Percentiles rank a stretch among this genome's conserved stretches.
These are phyloP conservation scores for Ascochyta clinopodiicola DNA, from an alignment of 2,329 filamentous ascomycete genomes.

Conservation along the genomic window DNA sequence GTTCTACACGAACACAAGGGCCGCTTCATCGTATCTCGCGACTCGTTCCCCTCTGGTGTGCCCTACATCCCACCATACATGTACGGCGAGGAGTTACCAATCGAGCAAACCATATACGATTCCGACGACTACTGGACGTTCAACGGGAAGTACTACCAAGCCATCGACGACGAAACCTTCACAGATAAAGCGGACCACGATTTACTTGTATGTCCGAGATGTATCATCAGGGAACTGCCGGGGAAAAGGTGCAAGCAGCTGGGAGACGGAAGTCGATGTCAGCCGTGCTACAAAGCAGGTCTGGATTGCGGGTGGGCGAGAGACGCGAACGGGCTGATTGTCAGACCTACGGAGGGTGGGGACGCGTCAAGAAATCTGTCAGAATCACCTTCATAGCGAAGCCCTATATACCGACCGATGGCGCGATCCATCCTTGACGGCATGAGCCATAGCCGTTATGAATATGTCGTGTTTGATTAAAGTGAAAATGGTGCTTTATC, in stretches of 20 bases:
- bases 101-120: conserved; percentile 38
- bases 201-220: conserved; percentile 22
- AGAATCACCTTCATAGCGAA: too few relatives aligned
- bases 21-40: conserved; percentile 31
- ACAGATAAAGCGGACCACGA: conserved; percentile 21
- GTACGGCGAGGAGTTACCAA: conserved; percentile 41
- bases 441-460: too few relatives aligned
- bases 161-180: conserved; percentile 34
- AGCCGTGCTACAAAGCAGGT: conserved; percentile 17
- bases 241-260: conserved; percentile 23
- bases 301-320: conserved; percentile 18
- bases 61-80: conserved; percentile 45
- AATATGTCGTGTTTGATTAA: too few relatives aligned
- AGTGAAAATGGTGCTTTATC: too few relatives aligned
- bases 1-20: conserved; percentile 30
- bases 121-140: conserved; percentile 39
- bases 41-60: conserved; percentile 26
- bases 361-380: background rate
- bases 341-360: background rate
- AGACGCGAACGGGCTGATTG: conserved; percentile 7
- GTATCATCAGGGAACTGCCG: conserved; percentile 8
- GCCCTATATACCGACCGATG: too few relatives aligned
- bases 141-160: conserved; percentile 31
- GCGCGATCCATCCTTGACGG: too few relatives aligned
- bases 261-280: conserved; percentile 25